Evolutionary conservation across 2,329 filamentous ascomycete genomes (phyloP), one percentile per base, ranked within the genome.

Genomic region (Sporothrix luriei): DNA sequence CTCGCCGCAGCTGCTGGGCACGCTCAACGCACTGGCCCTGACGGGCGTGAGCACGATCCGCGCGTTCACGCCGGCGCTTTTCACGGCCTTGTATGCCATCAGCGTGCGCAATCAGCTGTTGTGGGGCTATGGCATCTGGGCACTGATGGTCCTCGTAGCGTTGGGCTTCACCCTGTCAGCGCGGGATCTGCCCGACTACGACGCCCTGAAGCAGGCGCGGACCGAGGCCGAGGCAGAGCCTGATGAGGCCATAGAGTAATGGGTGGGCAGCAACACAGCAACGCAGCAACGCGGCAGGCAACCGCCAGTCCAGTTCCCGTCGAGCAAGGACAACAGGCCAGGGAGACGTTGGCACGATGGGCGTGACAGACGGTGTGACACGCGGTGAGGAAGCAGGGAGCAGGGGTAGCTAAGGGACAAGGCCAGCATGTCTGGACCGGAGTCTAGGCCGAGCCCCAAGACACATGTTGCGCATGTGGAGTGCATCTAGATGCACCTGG

Each of bases 11-110:
- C 85, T 87, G 0, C 80, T 94, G 11, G 91, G 89, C 0, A 92
- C 87, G 0, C 80, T 95, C 38, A 94, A 94, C 74, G 89, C 89
- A 0, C 74, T 92, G 0, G 85, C 87, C 0, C 80, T 94, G 70
- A 90, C 90, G 0, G 75, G 87, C 0, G 79, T 82, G 0, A 88
- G 87, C 72, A 88, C 81, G 0, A 80, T 92, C 40, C 83, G 91
- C 16, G 84, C 91, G 0, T 82, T 94, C 52, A 84, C 85, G 0
- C 91, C 92, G 0, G 90, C 87, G 0, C 74, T 88, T 0, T 88
- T 91, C 55, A 85, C 90, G 0, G 90, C 84, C 66, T 74, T 94
- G 4, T 94, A 88, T 73, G 91, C 92, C 0, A 74, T 87, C 0
- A 90, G 91, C 1, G 87, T 88, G 2, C 83, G 85, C 52, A 83